phyloP scores from a whole-genome alignment of 148 eudicot species.

The Fagopyrum homotropicum region DNA sequence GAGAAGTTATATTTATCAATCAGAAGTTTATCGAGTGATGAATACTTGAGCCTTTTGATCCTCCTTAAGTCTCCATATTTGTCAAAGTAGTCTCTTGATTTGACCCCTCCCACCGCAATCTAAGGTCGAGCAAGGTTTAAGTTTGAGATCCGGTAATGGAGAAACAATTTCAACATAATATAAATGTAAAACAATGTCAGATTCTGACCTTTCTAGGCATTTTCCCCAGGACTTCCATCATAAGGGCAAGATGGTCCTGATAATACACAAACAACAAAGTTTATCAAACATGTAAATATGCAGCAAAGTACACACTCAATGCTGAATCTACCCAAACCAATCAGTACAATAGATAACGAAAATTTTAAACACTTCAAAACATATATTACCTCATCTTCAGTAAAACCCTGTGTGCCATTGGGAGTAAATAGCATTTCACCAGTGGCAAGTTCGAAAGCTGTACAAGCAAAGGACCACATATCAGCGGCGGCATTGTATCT shows the following conservation, averaged over 20 bases:
- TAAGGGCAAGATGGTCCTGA: conserved; percentile 95
- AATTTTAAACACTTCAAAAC: neutral
- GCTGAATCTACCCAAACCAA: neutral
- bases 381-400: conserved; percentile 80
- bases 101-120: conserved; percentile 72
- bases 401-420: conserved; percentile 61
- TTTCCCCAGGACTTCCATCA: conserved; percentile 98
- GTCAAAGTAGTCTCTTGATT: conserved; percentile 85
- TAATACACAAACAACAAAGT: conserved; percentile 7
- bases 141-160: neutral
- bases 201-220: conserved; percentile 79
- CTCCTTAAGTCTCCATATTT: conserved; percentile 89
- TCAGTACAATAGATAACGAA: neutral
- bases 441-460: conserved; percentile 95
- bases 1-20: conserved; percentile 59
- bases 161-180: neutral
- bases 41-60: conserved; percentile 77
- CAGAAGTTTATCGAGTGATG: conserved; percentile 60
- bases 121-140: conserved; percentile 19
- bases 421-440: conserved; percentile 98
- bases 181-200: neutral
- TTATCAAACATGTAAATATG: neutral
- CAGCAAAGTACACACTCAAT: neutral
- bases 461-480: conserved; percentile 99
- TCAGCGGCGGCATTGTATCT: conserved; percentile 75